Evolutionary conservation across 331 rosid species (phyloP).

Genomic region (Ulmus americana): DNA sequence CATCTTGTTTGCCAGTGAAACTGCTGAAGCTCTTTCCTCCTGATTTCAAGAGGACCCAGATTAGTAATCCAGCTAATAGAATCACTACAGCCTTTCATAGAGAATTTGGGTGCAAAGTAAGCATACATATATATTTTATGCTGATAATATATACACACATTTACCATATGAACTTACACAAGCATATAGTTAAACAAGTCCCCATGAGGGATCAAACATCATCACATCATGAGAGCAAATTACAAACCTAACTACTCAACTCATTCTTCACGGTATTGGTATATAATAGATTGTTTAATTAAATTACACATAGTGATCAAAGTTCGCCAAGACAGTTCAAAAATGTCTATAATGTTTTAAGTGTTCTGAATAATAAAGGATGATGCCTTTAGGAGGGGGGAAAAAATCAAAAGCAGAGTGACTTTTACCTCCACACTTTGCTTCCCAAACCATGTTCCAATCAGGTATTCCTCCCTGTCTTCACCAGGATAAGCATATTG

Average conservation of each 20-base stretch:
- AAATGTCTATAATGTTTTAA: not conserved
- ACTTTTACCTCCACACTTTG: conserved; percentile 73
- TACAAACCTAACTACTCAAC: no score
- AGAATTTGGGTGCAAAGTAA: not conserved
- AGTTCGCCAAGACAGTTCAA: not conserved
- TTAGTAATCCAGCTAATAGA: conserved; percentile 30
- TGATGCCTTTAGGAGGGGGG: no score
- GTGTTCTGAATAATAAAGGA: not conserved
- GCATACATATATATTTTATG: not conserved
- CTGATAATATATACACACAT: no score
- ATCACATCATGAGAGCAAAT: no score
- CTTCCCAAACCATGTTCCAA: conserved; percentile 94
- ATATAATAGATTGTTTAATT: no score
- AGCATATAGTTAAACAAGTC: no score
- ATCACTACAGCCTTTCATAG: conserved; percentile 9
- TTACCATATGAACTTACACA: no score
- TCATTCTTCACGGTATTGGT: not conserved
- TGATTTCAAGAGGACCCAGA: conserved; percentile 33
- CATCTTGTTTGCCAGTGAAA: conserved; percentile 75
- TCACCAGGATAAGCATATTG: conserved; percentile 92
- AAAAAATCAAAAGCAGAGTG: not conserved
- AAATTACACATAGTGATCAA: not conserved
- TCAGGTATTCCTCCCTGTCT: conserved; percentile 76
- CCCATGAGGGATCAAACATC: no score
- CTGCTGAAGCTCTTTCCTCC: conserved; percentile 79